A percentile compares a stretch with the other conserved stretches of the same genome.
These are phyloP conservation scores for Dipteronia sinensis DNA, from an alignment of 345 rosid species.

Conservation along the genomic window DNA sequence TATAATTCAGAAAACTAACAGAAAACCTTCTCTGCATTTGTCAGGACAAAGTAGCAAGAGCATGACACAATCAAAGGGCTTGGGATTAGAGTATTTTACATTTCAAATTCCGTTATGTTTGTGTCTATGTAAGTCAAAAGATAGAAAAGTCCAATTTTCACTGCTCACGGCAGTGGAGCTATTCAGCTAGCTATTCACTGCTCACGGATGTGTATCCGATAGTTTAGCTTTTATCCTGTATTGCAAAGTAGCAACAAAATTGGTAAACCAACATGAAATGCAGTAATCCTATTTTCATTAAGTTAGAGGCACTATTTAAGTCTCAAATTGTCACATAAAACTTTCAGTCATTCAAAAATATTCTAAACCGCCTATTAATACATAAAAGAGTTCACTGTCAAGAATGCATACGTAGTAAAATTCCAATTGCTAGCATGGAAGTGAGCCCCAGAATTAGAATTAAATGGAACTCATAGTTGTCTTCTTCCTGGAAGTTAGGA, in stretches of 20 bases:
- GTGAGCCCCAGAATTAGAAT: neutral
- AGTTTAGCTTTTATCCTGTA: neutral
- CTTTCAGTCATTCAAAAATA: neutral
- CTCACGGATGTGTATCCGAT: neutral
- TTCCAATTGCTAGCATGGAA: neutral
- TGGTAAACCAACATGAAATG: neutral
- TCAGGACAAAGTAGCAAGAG: neutral
- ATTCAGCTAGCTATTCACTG: neutral
- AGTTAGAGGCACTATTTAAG: neutral
- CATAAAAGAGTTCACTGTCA: neutral
- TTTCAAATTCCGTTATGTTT: neutral
- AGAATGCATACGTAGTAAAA: neutral
- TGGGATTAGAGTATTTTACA: neutral
- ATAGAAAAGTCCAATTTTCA: neutral
- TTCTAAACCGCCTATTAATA: neutral
- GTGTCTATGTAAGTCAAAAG: no score
- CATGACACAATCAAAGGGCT: neutral
- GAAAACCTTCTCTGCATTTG: neutral
- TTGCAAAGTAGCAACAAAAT: neutral
- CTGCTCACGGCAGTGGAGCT: neutral
- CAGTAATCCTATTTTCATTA: neutral
- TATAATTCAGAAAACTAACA: neutral
- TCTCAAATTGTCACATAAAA: neutral
- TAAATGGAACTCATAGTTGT: neutral
- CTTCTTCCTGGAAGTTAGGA: neutral